Evolutionary conservation across 331 rosid genomes (phyloP), one percentile per base, ranked within the genome.

Genomic region (Saraca asoca): DNA sequence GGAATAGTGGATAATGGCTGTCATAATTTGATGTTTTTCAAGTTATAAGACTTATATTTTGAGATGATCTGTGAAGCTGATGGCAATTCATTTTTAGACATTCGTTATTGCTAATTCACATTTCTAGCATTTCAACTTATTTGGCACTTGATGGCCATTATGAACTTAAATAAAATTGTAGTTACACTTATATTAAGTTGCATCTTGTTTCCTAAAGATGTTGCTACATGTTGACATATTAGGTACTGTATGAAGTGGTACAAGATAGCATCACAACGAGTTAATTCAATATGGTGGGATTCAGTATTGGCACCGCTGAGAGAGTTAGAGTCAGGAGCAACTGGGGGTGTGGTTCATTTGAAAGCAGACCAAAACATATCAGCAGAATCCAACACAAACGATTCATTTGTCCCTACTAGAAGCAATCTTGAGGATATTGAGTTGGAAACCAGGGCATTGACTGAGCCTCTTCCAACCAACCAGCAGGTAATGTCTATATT

Each of bases 401-500:
- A 68, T 72, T 66, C 81, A 19, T 75, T 56, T 69, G 71, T 64
- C 69, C 84, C 75, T 77, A 59, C 91, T 7, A 78, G 94, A 61
- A 77, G 83, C 74, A 78, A 84, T 73, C 85, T 93, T 34, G 98
- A 93, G 84, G 98, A 93, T 62, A 72, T 93, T 79, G 98, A 93
- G 71, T 89, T 93, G 70, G 94, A 93, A 87, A 89, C 96, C 66
- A 81, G 94, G 79, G 95, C 96, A 76, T 84, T 89, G 59, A 93
- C 98, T n/a, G 98, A 93, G 80, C 94, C 96, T 74, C 96, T 93
- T 79, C 98, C 96, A 64, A 87, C 96, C 33, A 93, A 93, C 76
- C 96, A 93, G 73, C 96, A 85, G 96, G 96, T 89, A 55, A 41
- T 59, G 69, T 75, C 56, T 48, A 59, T 58, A 59, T 69, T 58